Base-by-base conservation (phyloP, 805 yeast species). In the Ogataea glucozyma region DNA sequence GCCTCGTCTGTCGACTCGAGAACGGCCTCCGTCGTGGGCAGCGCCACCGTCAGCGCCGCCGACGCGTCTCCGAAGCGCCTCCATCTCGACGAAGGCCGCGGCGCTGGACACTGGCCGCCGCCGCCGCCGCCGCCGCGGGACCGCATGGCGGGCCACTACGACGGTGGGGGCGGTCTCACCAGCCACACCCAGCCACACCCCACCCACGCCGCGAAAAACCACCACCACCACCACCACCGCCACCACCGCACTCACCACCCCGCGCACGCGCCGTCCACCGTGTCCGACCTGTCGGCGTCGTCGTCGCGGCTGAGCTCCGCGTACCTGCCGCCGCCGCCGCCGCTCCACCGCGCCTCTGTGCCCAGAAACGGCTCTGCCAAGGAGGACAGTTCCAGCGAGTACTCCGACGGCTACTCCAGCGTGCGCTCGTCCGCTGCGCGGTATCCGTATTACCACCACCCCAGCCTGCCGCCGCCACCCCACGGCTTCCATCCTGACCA, bases 1-100 rank as follows among this genome's bases (percentile, higher is more conserved):
- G 42, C 58, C 17, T 30, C 51, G 11, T 42, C 41, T 3, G 30
- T 24, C 10, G 50, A 46, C 18, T 36, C 46, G 12, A 17, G 30
- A 21, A 17, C 40, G 4, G 20, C 38, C 9, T 32, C 41, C 9
- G 35, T 12, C 16, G 31, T 29, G 14, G 41, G 38, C 20, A 27
- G 27, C 16, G 39, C 30, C 7, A 14, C 20, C 6, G 22, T 30
- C 3, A 8, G n/a, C 2, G 31, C 19, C 17, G 9, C 38, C 17
- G 39, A 22, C 14, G 16, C 23, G 9, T 19, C 13, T 10, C 6
- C 9, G 11, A 29, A 35, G 22, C 38, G 42, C 12, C 44, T 31
- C 9, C 50, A 31, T 13, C 14, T 24, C 7, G 24, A 31, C 11
- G 22, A 29, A 14, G 19, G 16, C 16, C 21, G 9, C n/a, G n/a